Evolutionary conservation across 768 basidiomycete genomes (phyloP).

Genomic region (Hortiboletus flavorubellus): DNA sequence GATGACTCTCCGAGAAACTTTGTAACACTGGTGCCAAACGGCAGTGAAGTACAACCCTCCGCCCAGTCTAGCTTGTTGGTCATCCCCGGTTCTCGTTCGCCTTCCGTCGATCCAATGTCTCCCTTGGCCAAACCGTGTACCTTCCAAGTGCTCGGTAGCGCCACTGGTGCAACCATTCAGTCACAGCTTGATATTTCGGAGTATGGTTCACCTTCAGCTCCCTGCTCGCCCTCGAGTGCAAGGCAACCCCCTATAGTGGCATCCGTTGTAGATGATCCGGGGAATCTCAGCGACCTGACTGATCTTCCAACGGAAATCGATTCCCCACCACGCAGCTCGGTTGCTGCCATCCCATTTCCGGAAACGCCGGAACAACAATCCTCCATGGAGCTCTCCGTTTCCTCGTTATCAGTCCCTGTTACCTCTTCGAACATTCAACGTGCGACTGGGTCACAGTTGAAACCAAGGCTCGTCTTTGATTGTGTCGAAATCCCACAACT

Average conservation of each 20-base stretch:
- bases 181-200: neutral
- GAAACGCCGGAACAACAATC: neutral
- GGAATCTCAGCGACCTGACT: constrained; percentile 27
- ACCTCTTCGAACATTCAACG: neutral
- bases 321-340: constrained; percentile 11
- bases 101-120: neutral
- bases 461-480: constrained; percentile 21
- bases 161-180: neutral
- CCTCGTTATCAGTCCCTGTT: neutral
- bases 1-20: neutral
- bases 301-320: constrained; percentile 26
- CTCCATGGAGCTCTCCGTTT: neutral
- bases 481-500: constrained; percentile 20
- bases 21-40: neutral
- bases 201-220: neutral
- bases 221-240: neutral
- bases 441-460: neutral
- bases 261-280: constrained; percentile 10
- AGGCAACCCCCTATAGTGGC: neutral
- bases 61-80: neutral
- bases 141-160: neutral
- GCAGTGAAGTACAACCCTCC: neutral
- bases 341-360: neutral
- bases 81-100: neutral
- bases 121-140: neutral